Percentiles rank a stretch among this genome's conserved stretches.
Evolutionary conservation across 805 yeast genomes (phyloP).

Genomic region (Ogataea chonburiensis): DNA sequence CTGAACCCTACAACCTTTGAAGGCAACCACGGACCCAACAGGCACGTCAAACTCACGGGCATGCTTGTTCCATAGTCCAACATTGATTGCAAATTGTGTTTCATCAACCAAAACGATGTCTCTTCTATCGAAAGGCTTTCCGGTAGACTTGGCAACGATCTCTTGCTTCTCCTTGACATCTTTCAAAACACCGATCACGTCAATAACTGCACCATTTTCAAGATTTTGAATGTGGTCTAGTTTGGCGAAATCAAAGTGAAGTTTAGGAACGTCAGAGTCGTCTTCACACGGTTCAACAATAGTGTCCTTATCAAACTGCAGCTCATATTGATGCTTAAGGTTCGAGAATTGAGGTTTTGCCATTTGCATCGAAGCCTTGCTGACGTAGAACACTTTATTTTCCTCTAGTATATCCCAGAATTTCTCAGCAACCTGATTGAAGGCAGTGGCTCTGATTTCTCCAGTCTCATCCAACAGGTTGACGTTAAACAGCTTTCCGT

Average conservation of each 20-base stretch:
- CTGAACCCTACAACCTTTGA: slow-evolving; percentile 85
- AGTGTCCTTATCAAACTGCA: slow-evolving; percentile 77
- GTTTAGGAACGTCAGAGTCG: slow-evolving; percentile 68
- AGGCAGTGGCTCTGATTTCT: slow-evolving; percentile 94
- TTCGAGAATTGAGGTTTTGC: slow-evolving; percentile 86
- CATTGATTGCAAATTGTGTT: slow-evolving; percentile 66
- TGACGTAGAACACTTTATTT: slow-evolving; percentile 83
- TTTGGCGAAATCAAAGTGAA: slow-evolving; percentile 72
- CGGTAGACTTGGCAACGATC: slow-evolving; percentile 82
- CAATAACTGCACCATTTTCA: slow-evolving; percentile 72
- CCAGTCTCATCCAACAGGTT: slow-evolving; percentile 92
- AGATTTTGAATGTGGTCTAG: slow-evolving; percentile 63
- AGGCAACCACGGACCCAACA: slow-evolving; percentile 82
- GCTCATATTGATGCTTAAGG: slow-evolving; percentile 85
- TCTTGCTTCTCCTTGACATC: slow-evolving; percentile 73
- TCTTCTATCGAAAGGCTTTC: slow-evolving; percentile 89
- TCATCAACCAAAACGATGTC: slow-evolving; percentile 86
- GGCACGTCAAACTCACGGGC: slow-evolving; percentile 76
- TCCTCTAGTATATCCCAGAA: slow-evolving; percentile 76
- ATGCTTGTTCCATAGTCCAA: slow-evolving; percentile 88
- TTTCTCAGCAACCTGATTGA: slow-evolving; percentile 81
- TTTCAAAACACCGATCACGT: slow-evolving; percentile 84
- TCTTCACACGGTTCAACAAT: slow-evolving; percentile 62
- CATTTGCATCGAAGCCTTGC: slow-evolving; percentile 75
- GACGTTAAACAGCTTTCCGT: slow-evolving; percentile 85